Base-by-base conservation (phyloP, 1,284 basidiomycete species). In the Tausonia pullulans region DNA sequence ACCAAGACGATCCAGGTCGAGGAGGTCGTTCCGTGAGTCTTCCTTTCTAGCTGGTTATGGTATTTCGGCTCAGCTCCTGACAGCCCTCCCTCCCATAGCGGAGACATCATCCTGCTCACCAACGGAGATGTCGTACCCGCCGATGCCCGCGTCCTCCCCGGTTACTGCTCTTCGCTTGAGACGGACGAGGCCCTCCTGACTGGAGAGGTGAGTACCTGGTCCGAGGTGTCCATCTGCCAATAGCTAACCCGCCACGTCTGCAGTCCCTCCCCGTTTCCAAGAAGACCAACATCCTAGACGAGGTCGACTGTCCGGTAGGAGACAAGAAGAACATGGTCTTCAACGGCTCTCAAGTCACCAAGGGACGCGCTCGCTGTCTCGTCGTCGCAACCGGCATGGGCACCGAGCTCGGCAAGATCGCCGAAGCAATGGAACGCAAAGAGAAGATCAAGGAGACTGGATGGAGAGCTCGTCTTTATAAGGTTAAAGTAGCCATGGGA, bases 151-250 rank as follows among this genome's bases (percentile, higher is more conserved):
- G 70, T 79, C 7, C 70, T 81, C 45, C 76, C 77, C 5, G 77
- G 76, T 3, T 71, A 73, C 64, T 68, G 74, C 39, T 74, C 74
- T 58, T 81, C 82, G 69, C 74, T 84, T 50, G 83, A 84, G 70
- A 73, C 81, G 16, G 84, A 86, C 67, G 85, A 87, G 71, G 83
- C 84, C 5, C 78, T 87, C 45, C 77, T 87, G n/a, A 87, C 85
- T 1, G 86, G 85, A 60, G 84, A 85, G 27, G 27, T 27, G 27
- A 27, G 27, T 27, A 27, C 27, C 27, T 27, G 27, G 27, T 27
- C 27, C 27, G 27, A 27, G 27, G 27, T 27, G 27, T 27, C 27
- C 27, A 27, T 27, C 27, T 27, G 27, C 27, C 27, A 27, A 27
- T 27, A 27, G 27, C 27, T 27, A 27, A 27, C 27, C 27, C 27